A percentile compares a stretch with the other conserved stretches of the same genome.
Evolutionary conservation across 2,329 filamentous ascomycete genomes (phyloP).

Genomic region (Fusarium succisae): DNA sequence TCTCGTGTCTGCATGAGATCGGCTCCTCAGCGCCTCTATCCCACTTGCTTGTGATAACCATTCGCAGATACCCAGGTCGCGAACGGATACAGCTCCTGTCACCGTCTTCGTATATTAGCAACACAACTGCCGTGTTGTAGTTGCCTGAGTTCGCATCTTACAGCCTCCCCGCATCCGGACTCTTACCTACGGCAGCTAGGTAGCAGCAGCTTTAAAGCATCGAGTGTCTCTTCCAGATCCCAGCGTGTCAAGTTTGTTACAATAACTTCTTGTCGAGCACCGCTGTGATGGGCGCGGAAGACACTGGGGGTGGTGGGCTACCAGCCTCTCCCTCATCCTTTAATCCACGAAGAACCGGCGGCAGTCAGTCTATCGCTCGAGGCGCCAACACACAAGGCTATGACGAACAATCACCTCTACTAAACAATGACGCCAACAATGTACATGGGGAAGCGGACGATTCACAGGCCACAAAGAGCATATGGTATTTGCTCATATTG

Average conservation of each 20-base stretch:
- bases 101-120: constrained; percentile 6
- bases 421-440: constrained; percentile 31
- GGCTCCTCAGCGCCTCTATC: not conserved
- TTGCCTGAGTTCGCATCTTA: not conserved
- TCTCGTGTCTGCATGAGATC: not conserved
- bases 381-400: constrained; percentile 14
- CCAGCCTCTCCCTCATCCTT: constrained; percentile 12
- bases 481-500: constrained; percentile 85
- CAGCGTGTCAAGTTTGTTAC: constrained; percentile 7
- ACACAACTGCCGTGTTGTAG: constrained; percentile 6
- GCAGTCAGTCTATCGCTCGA: constrained; percentile 31
- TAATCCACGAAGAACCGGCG: constrained; percentile 13
- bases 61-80: constrained; percentile 13
- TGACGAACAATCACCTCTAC: constrained; percentile 47
- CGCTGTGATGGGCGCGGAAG: constrained; percentile 26
- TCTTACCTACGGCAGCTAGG: constrained; percentile 10
- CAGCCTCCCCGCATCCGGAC: constrained; percentile 21
- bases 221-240: constrained; percentile 2
- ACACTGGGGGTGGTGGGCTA: constrained; percentile 1
- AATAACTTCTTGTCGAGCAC: not conserved
- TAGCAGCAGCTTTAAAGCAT: constrained; percentile 13
- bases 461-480: constrained; percentile 75
- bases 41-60: constrained; percentile 8
- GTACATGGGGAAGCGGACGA: constrained; percentile 35
- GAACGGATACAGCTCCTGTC: not conserved